Evolutionary conservation across 192 early-diverging fungal species (phyloP), one percentile per base, ranked within the genome.

Genomic region (Mortierella claussenii): DNA sequence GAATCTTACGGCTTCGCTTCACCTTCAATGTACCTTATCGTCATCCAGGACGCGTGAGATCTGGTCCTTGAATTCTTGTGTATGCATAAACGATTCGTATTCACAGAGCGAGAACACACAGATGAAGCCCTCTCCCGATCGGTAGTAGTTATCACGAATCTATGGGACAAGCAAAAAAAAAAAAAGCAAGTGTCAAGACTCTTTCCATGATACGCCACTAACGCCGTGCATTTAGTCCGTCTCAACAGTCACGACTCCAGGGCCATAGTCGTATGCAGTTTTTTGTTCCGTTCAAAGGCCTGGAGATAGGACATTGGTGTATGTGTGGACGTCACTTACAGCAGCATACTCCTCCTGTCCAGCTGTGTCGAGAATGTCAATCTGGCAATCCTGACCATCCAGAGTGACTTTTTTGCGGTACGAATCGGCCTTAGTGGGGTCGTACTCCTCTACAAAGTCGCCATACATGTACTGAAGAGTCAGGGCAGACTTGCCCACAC

Each of bases 361-460:
- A 37, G 94, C 94, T 18, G 94, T 96, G 69, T 96, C 94, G 24
- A 96, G 82, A 71, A 96, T 95, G 76, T 96, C 94, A 64, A 96
- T 91, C 53, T 93, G 90, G 65, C 91, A 93, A 53, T 95, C 93
- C 27, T 86, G 84, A 21, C 78, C 80, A 66, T 95, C 93, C 40
- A 80, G 89, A 23, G 79, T 65, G 36, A 92, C 85, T 80, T 94
- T 95, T 78, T 95, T 96, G 32, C 92, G 85, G 81, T 96, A 96
- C 31, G 89, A 91, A 75, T 96, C 94, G 47, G 93, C 94, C 68
- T 95, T 96, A 40, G 94, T 96, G 26, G 94, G 94, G 71, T 96
- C 94, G 81, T 96, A 96, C 71, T 96, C 93, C 81, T 96, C 93
- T 53, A 94, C 91, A 82, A 96, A 96, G 83, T 96, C 93, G 56